phyloP scores from a whole-genome alignment of 306 rosid genomes.

The Quercus rubra region DNA sequence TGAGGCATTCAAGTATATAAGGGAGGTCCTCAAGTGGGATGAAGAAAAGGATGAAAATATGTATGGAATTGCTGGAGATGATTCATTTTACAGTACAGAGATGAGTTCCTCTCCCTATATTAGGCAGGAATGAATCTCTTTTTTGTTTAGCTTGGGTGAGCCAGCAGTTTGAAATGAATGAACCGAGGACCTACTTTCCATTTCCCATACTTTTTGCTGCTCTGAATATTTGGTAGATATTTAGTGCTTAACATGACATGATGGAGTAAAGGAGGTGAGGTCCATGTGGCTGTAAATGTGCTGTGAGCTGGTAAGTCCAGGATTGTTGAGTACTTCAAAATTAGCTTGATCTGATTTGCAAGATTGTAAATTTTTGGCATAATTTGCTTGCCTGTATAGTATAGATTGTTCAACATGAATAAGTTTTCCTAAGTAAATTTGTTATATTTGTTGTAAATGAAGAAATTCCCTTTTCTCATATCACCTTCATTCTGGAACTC shows the following conservation, averaged over 20 bases:
- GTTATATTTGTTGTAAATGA: not conserved
- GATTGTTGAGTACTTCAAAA: not conserved
- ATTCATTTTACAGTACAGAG: constrained; percentile 77
- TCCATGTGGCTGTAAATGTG: not conserved
- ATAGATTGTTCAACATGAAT: not conserved
- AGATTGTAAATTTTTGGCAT: not conserved
- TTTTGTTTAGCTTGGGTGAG: constrained; percentile 10
- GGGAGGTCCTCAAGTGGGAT: constrained; percentile 85
- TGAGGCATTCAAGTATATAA: constrained; percentile 65
- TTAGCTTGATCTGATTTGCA: not conserved
- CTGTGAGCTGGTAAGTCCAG: not conserved
- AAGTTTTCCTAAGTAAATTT: not conserved
- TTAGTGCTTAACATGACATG: not conserved
- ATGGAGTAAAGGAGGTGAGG: not conserved
- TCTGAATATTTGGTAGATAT: constrained; percentile 14
- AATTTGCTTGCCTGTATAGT: not conserved
- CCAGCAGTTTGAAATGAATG: constrained; percentile 4
- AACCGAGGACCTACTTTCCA: not conserved
- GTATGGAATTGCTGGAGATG: constrained; percentile 51
- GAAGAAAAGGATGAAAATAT: constrained; percentile 69
- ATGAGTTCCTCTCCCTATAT: constrained; percentile 54
- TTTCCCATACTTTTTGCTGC: not conserved
- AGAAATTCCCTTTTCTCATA: not conserved
- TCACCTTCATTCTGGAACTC: not conserved
- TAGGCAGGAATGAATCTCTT: constrained; percentile 50